A percentile compares a stretch with the other conserved stretches of the same genome.
Conservation (phyloP, 1,139 yeast genomes). For the Nakaseomyces kungkrabaensis region DNA sequence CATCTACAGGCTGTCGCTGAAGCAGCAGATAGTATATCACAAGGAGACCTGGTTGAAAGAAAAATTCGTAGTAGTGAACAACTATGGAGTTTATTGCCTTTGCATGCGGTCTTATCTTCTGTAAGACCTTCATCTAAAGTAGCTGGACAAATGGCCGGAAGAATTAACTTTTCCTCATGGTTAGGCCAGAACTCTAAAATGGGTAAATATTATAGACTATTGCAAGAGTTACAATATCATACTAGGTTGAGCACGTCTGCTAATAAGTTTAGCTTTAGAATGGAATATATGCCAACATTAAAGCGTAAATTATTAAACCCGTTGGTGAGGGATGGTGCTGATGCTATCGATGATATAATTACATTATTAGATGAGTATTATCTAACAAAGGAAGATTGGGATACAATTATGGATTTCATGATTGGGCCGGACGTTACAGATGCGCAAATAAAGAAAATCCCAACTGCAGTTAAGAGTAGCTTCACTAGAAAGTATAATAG, state of each 20-base stretch:
- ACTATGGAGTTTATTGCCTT: constrained; percentile 90
- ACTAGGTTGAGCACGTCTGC: constrained; percentile 73
- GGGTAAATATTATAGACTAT: constrained; percentile 63
- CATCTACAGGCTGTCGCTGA: constrained; percentile 57
- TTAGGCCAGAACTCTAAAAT: constrained; percentile 85
- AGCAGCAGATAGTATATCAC: constrained; percentile 81
- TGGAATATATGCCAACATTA: constrained; percentile 66
- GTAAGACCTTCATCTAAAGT: constrained; percentile 71
- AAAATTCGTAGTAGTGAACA: constrained; percentile 86
- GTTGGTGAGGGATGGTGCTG: constrained; percentile 42
- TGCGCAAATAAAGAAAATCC: constrained; percentile 46
- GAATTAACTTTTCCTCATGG: constrained; percentile 77
- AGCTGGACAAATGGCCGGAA: constrained; percentile 60
- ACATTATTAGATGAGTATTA: constrained; percentile 71
- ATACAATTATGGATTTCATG: constrained; percentile 68
- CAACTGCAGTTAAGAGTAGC: constrained; percentile 68
- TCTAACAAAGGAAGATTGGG: constrained; percentile 88
- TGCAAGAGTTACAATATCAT: constrained; percentile 86
- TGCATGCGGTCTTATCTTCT: constrained; percentile 82
- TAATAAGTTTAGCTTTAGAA: constrained; percentile 62
- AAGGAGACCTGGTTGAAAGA: constrained; percentile 70
- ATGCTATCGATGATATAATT: constrained; percentile 58
- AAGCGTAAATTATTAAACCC: constrained; percentile 49
- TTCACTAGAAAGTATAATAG: constrained; percentile 80
- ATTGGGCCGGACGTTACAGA: constrained; percentile 52